These are phyloP conservation scores for Camellia sinensis DNA, from an alignment of 148 eudicot genomes.

Conservation along the genomic window DNA sequence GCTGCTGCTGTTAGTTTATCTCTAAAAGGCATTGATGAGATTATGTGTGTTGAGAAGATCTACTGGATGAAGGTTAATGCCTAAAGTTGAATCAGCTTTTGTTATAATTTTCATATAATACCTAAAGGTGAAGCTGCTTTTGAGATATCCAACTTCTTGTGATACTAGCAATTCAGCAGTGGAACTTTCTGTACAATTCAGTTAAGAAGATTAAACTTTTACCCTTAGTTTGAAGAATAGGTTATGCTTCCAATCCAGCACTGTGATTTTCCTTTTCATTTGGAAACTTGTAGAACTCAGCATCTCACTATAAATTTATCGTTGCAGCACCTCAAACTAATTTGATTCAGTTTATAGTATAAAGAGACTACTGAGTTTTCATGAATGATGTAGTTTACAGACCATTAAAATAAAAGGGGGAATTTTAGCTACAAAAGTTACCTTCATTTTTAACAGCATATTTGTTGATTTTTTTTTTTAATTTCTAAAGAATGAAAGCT, in stretches of 20 bases:
- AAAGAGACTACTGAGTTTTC: neutral
- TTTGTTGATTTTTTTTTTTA: too few species aligned
- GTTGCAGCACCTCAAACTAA: neutral
- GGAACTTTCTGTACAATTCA: neutral
- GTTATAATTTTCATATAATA: neutral
- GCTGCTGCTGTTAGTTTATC: neutral
- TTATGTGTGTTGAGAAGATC: neutral
- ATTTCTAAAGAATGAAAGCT: neutral
- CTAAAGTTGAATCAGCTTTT: neutral
- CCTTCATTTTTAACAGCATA: neutral
- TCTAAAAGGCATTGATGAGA: neutral
- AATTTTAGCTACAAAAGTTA: neutral
- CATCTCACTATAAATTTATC: neutral
- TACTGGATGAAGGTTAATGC: neutral
- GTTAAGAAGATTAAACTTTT: neutral
- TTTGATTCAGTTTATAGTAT: neutral
- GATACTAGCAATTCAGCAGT: neutral
- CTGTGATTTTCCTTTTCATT: neutral
- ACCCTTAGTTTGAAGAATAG: neutral
- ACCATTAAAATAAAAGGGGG: neutral
- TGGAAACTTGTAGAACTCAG: neutral
- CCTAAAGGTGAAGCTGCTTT: too few species aligned
- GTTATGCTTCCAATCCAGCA: neutral
- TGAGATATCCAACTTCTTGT: neutral
- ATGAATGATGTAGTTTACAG: neutral